Base-by-base conservation (phyloP, 2,329 filamentous ascomycete genomes). In the Pleomassaria siparia region DNA sequence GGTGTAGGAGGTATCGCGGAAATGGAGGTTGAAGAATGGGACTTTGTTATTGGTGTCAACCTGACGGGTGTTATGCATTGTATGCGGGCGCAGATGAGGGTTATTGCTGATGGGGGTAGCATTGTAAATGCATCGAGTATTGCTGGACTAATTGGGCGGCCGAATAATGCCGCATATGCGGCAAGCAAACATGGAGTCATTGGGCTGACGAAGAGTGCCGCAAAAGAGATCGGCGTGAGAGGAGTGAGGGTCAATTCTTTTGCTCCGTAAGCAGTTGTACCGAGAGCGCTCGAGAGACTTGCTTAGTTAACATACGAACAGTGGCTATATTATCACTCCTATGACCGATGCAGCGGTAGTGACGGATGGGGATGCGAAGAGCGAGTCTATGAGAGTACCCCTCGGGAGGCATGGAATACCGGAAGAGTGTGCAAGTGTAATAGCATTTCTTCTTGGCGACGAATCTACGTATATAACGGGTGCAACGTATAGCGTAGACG, bases 111-210 rank as follows among this genome's bases (percentile, higher is more conserved):
- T 11, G 44, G 47, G 20, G 54, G 51, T 2, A 50, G 48, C 18
- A 6, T 54, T 12, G 44, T 54, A 12, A 53, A 53, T 36, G 51
- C 45, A 4, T 44, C 49, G 3, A 40, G 37, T 2, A 53, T 53
- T n/a, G 46, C 41, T 24, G 51, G 48, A 6, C 36, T 51, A 9
- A 51, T 47, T 21, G 46, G 49, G 6, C 47, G 46, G 15, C 40
- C 51, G 4, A 47, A 50, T 16, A 52, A 50, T 28, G 44, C 49
- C 6, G 52, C 63, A 4, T 66, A 64, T 33, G 49, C 40, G 3
- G 58, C 60, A 3, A 49, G 44, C 2, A 67, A 70, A 50, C 62
- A 67, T 33, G 67, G 52, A 7, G 61, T 72, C 12, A 53, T 72
- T 15, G 66, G 66, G 7, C 49, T 71, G 15, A 65, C 60, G 2